Base-by-base conservation (phyloP, 306 rosid genomes). In the Cyamopsis tetragonoloba region DNA sequence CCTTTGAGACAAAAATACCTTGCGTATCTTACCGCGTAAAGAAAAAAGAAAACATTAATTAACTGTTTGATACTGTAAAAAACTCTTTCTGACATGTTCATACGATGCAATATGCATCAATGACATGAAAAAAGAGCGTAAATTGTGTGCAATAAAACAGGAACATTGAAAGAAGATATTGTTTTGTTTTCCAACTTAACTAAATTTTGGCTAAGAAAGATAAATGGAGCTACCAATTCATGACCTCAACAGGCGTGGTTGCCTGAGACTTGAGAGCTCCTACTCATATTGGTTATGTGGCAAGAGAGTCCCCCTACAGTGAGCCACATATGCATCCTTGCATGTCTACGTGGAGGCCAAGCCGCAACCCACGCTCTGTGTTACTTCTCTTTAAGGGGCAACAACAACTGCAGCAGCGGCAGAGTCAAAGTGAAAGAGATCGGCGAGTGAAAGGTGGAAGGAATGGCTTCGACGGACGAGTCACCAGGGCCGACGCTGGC, bases 401-500 rank as follows among this genome's bases (percentile, higher is more conserved):
- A n/a, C n/a, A n/a, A n/a, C n/a, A n/a, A n/a, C n/a, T n/a, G n/a
- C n/a, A n/a, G n/a, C n/a, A n/a, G n/a, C n/a, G n/a, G n/a, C n/a
- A n/a, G n/a, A n/a, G n/a, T n/a, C n/a, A n/a, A n/a, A n/a, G n/a
- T n/a, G n/a, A n/a, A n/a, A n/a, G n/a, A n/a, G n/a, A n/a, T n/a
- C n/a, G n/a, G n/a, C n/a, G n/a, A 9, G 14, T 7, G 3, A 41
- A 28, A 28, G 43, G 18, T 11, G 7, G 14, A 47, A 47, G 4
- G 11, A 77, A 70, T 77, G 81, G 47, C 77, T 3, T 70, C 77
- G 6, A 62, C 77, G 3, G 77, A 70, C 39, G 55, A 62, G 72
- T 70, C 77, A 62, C 68, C 76, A 49, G 54, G 54, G 34, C 75
- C 85, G 7, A 66, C 65, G 35, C 69, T 81, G 10, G 63, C 62